Evolutionary conservation across 108 stramenopile genomes (phyloP), one percentile per base, ranked within the genome.

Genomic region (Fragilaria radians): DNA sequence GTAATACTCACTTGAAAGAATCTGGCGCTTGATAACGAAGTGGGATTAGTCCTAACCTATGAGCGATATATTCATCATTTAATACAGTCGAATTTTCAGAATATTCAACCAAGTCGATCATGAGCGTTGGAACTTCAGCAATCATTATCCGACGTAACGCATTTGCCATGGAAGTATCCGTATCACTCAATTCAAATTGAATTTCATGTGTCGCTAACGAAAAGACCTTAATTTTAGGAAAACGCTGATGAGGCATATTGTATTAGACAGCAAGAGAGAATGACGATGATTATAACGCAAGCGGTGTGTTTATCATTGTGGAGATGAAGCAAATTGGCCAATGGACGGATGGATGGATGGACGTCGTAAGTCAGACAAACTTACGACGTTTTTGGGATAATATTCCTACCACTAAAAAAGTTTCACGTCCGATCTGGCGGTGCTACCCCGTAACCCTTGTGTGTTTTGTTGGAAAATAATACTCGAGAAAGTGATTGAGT

Each of bases 41-140:
- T 4, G 98, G 98, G 33, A 99, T 83, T 50, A 99, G 65, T 11
- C 98, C 98, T 62, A 99, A 53, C 23, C 98, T 77, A 79, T 99
- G 98, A 9, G 95, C 95, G 50, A 99, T 81, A 60, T 96, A 96
- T 72, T 99, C 98, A 70, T 99, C 98, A 48, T 96, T 93, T 52
- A 98, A 52, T 4, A 89, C 91, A 29, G 91, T 82, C 0, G 95
- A 82, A 82, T 99, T 99, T 31, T 94, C 94, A 32, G 77, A 65
- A 74, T 96, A 85, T 49, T 89, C 87, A 19, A 99, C 98, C 29
- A 97, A 75, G 62, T 99, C 97, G 65, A 99, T 98, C 4, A 94
- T 94, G 70, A 99, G 49, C 0, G 96, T 98, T 17, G 89, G 89
- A 2, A 91, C 89, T 81, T 99, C 97, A n/a, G 86, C 92, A 60